These are phyloP conservation scores for Cladosporium sphaerospermum DNA, from an alignment of 2,329 filamentous ascomycete genomes.

Conservation along the genomic window DNA sequence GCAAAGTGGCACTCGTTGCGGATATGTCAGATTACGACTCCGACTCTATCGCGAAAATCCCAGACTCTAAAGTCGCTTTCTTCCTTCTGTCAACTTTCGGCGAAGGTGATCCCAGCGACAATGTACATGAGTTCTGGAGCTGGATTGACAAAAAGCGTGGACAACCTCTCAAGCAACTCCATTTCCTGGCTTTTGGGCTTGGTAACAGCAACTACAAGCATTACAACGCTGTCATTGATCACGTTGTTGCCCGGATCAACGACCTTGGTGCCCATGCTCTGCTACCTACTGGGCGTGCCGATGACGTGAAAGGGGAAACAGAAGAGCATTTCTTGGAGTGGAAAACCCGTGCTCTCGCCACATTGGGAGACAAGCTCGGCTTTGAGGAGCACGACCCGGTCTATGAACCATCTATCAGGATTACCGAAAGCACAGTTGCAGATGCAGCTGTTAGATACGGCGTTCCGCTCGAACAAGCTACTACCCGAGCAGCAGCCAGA, in stretches of 20 bases:
- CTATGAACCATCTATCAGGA: slow-evolving; percentile 30
- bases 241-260: slow-evolving; percentile 29
- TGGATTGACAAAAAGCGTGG: slow-evolving; percentile 11
- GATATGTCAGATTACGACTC: slow-evolving; percentile 45
- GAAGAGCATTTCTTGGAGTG: slow-evolving; percentile 40
- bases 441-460: slow-evolving; percentile 27
- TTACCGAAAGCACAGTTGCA: slow-evolving; percentile 23
- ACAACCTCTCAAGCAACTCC: slow-evolving; percentile 21
- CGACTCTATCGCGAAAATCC: slow-evolving; percentile 13
- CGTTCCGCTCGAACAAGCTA: slow-evolving; percentile 18
- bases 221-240: slow-evolving; percentile 39
- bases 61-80: slow-evolving; percentile 18
- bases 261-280: slow-evolving; percentile 29
- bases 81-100: slow-evolving; percentile 27
- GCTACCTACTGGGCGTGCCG: slow-evolving; percentile 31
- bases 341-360: slow-evolving; percentile 33
- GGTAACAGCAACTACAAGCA: slow-evolving; percentile 45
- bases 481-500: slow-evolving; percentile 18
- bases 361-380: slow-evolving; percentile 28
- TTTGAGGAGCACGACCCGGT: slow-evolving; percentile 29
- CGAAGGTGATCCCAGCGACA: slow-evolving; percentile 34
- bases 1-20: slow-evolving; percentile 35
- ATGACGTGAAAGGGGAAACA: slow-evolving; percentile 38
- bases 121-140: slow-evolving; percentile 43
- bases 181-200: slow-evolving; percentile 39